phyloP scores from a whole-genome alignment of 75 land plant genomes.

The Adiantum capillusveneris region DNA sequence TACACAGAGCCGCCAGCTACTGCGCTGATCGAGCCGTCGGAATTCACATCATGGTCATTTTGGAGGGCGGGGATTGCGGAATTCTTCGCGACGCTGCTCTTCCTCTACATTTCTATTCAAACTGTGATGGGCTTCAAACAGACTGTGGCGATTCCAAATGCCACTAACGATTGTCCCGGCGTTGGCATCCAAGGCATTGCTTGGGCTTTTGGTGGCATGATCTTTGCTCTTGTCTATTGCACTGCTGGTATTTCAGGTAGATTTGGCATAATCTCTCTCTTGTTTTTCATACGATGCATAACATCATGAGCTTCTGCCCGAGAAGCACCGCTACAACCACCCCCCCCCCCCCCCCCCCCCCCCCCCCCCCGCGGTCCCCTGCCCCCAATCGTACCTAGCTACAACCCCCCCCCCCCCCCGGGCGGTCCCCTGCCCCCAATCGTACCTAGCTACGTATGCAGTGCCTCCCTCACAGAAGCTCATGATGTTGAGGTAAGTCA shows the following conservation, averaged over 20 bases:
- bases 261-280: too few species aligned
- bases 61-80: constrained; percentile 70
- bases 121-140: constrained; percentile 50
- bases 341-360: too few species aligned
- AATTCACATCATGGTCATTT: constrained; percentile 61
- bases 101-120: constrained; percentile 59
- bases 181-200: constrained; percentile 54
- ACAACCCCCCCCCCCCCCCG: too few species aligned
- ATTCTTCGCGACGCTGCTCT: constrained; percentile 61
- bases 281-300: too few species aligned
- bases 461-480: too few species aligned
- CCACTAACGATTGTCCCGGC: constrained; percentile 14
- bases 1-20: constrained; percentile 48
- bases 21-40: constrained; percentile 44
- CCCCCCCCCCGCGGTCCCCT: too few species aligned
- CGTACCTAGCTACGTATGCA: too few species aligned
- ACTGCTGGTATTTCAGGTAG: constrained; percentile 51
- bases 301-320: too few species aligned
- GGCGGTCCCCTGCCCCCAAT: too few species aligned
- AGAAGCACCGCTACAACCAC: too few species aligned
- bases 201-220: constrained; percentile 51
- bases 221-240: constrained; percentile 48
- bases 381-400: too few species aligned
- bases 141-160: not conserved
- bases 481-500: too few species aligned